Conservation (phyloP, 495 filamentous ascomycete species). For the Pseudomonodictys pantanalensis region DNA sequence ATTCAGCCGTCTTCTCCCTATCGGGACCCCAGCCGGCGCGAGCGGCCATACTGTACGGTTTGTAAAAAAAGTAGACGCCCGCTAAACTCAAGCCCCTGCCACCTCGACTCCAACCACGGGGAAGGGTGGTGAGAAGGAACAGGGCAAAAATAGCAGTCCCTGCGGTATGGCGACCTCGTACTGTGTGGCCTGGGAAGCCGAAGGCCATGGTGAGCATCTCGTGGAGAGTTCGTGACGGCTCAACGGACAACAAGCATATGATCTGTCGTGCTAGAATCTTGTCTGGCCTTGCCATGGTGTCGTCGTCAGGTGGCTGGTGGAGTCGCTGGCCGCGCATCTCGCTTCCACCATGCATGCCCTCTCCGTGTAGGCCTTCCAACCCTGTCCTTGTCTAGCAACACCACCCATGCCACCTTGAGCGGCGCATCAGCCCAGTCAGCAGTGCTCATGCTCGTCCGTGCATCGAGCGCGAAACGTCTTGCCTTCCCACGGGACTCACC, state of each 20-base stretch:
- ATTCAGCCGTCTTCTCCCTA: conserved; percentile 37
- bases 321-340: conserved; percentile 12
- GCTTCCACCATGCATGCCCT: conserved; percentile 28
- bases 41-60: neutral
- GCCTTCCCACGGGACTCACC: conserved; percentile 24
- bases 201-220: neutral
- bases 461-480: conserved; percentile 23
- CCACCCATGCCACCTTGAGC: neutral
- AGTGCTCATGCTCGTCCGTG: conserved; percentile 6
- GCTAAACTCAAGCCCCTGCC: conserved; percentile 25
- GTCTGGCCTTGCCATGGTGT: neutral
- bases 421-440: conserved; percentile 30
- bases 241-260: neutral
- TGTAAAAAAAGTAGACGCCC: conserved; percentile 28
- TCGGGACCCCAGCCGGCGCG: conserved; percentile 29
- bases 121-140: neutral
- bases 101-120: neutral
- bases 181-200: no score
- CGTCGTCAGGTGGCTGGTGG: conserved; percentile 26
- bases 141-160: conserved; percentile 20
- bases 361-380: neutral
- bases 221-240: neutral
- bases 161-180: no score
- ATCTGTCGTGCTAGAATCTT: neutral
- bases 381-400: neutral